Evolutionary conservation across 1,139 yeast species (phyloP), one percentile per base, ranked within the genome.

Genomic region (Blastobotrys petasosporus): DNA sequence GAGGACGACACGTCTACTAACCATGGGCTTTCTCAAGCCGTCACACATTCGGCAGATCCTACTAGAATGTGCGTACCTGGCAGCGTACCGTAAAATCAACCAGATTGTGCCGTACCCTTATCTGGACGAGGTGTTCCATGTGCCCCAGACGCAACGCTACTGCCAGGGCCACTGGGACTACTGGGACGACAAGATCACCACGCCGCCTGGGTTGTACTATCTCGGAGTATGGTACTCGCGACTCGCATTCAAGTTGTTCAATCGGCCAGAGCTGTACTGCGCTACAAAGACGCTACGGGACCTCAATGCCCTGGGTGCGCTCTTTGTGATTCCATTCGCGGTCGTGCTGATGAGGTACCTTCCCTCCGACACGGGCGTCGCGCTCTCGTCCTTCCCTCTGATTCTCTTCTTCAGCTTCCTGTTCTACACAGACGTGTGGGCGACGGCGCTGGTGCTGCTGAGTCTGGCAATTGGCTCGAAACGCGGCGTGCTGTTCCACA

Each of bases 401-500:
- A 59, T 90, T 46, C 73, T 80, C 36, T 74, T 88, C 8, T 92
- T 81, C 63, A 80, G 83, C 56, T 79, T 80, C 41, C 66, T 92
- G 40, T 94, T 80, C 65, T 94, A 92, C 65, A 92, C 99, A 0
- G 98, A 92, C 63, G 82, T 88, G 1, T 88, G 97, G 97, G 79
- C 97, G 0, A 77, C 94, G 0, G 73, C 85, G 0, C 67, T 86
- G 37, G 75, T 90, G 7, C 54, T 85, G 42, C 73, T 67, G 33
- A 74, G 76, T 30, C 71, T 71, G 60, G 71, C 66, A 23, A 61
- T 68, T 34, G 78, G 61, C 2, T 63, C 48, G 13, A 37, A 47
- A 11, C 47, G 41, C 15, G 40, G 41, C 30, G 41, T 43, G 1
- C 44, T 28, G 17, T 47, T 30, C 11, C 15, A 20, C 11, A 31